phyloP scores from a whole-genome alignment of 2,329 filamentous ascomycete species.

The Xylariaceae sp. region DNA sequence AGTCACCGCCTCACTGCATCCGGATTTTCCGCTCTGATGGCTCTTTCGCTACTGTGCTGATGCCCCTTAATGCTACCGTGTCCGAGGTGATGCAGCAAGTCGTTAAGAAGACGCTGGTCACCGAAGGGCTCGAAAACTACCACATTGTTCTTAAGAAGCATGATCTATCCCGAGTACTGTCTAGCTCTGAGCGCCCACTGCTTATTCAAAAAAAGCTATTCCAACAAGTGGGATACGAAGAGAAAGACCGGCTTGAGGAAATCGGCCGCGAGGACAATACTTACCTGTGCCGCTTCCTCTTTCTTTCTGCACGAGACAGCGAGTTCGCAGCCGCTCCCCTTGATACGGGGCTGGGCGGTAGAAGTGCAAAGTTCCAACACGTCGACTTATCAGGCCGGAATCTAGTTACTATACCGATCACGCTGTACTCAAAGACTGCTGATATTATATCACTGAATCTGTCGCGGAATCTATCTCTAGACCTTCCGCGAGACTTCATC shows the following conservation, averaged over 20 bases:
- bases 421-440: slow-evolving; percentile 82
- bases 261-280: slow-evolving; percentile 96
- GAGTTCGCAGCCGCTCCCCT: slow-evolving; percentile 72
- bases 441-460: slow-evolving; percentile 96
- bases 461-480: slow-evolving; percentile 85
- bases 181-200: slow-evolving; percentile 75
- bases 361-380: slow-evolving; percentile 87
- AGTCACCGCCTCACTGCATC: slow-evolving; percentile 79
- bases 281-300: slow-evolving; percentile 94
- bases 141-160: slow-evolving; percentile 95
- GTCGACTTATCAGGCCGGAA: slow-evolving; percentile 89
- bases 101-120: slow-evolving; percentile 89
- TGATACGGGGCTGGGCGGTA: slow-evolving; percentile 75
- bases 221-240: slow-evolving; percentile 87
- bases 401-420: slow-evolving; percentile 90
- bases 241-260: slow-evolving; percentile 84
- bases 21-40: slow-evolving; percentile 92
- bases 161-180: slow-evolving; percentile 79
- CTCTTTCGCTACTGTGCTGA: slow-evolving; percentile 89
- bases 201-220: slow-evolving; percentile 88
- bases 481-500: slow-evolving; percentile 94
- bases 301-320: slow-evolving; percentile 83
- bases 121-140: slow-evolving; percentile 88
- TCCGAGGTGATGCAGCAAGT: slow-evolving; percentile 85
- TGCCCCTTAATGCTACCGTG: slow-evolving; percentile 79